Evolutionary conservation across 805 yeast species (phyloP).

Genomic region (Dipodascopsis uninucleata): DNA sequence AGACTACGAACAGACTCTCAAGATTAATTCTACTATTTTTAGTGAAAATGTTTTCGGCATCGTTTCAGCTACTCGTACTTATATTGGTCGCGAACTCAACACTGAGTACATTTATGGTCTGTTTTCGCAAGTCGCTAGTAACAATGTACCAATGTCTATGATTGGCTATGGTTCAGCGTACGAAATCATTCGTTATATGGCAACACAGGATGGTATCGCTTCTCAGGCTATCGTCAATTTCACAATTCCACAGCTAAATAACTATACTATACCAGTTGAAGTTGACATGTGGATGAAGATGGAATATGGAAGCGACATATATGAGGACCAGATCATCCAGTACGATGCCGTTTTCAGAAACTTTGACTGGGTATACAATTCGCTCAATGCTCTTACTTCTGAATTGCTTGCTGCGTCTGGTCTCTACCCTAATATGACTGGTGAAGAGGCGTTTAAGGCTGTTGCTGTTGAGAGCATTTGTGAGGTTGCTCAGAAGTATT

Average conservation of each 20-base stretch:
- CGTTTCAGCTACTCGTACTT: neutral
- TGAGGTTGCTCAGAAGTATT: neutral
- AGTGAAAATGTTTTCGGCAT: neutral
- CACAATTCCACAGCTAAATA: neutral
- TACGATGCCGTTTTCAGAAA: constrained; percentile 4
- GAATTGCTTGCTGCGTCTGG: neutral
- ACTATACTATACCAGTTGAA: neutral
- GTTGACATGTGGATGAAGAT: constrained; percentile 2
- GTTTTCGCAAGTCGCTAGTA: neutral
- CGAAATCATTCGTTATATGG: neutral
- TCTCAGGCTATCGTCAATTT: neutral
- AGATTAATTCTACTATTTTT: neutral
- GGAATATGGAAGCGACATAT: too few relatives aligned
- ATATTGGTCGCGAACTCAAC: constrained; percentile 3
- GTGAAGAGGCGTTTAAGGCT: neutral
- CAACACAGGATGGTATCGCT: neutral
- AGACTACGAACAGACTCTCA: neutral
- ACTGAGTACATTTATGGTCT: constrained; percentile 4
- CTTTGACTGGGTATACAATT: neutral
- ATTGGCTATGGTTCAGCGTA: neutral
- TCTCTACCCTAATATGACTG: too few relatives aligned
- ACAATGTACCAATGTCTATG: neutral
- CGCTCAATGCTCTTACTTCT: too few relatives aligned
- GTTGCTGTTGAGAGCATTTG: neutral
- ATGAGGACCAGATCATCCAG: neutral